Evolutionary conservation across 805 yeast species (phyloP).

Genomic region (Yarrowia osloensis): DNA sequence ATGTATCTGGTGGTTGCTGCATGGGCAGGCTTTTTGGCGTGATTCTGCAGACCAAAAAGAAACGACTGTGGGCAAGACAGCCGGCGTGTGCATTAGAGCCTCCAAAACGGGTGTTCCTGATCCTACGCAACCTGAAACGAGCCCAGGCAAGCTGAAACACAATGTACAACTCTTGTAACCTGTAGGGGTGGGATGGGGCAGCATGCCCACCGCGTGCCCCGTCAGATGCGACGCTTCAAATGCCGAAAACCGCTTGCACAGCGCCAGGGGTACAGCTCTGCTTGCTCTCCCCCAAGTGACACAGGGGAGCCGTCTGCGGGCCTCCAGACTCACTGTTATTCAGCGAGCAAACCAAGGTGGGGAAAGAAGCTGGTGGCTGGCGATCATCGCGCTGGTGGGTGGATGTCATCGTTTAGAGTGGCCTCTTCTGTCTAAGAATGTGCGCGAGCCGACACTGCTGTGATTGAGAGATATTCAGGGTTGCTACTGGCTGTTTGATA

Average conservation of each 20-base stretch:
- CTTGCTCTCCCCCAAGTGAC: background rate
- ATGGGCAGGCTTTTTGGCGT: background rate
- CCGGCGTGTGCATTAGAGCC: background rate
- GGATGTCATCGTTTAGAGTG: background rate
- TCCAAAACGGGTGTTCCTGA: conserved; percentile 26
- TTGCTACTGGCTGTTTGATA: conserved; percentile 3
- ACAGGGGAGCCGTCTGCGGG: conserved; percentile 7
- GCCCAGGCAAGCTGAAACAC: conserved; percentile 1
- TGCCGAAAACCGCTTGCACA: background rate
- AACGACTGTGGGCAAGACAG: conserved; percentile 9
- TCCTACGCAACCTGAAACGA: conserved; percentile 25
- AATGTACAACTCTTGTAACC: conserved; percentile 13
- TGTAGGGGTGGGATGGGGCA: conserved; percentile 10
- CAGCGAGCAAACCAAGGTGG: background rate
- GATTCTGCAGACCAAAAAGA: conserved; percentile 19
- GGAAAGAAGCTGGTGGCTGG: background rate
- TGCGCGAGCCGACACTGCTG: background rate
- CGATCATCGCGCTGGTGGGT: background rate
- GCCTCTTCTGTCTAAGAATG: background rate
- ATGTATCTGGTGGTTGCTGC: conserved; percentile 24
- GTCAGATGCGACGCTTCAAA: conserved; percentile 11
- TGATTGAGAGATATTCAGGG: background rate
- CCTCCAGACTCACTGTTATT: background rate
- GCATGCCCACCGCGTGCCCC: background rate
- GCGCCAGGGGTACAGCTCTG: conserved; percentile 6